Conservation (phyloP, 768 basidiomycete genomes). For the Leccinum barrowsii region DNA sequence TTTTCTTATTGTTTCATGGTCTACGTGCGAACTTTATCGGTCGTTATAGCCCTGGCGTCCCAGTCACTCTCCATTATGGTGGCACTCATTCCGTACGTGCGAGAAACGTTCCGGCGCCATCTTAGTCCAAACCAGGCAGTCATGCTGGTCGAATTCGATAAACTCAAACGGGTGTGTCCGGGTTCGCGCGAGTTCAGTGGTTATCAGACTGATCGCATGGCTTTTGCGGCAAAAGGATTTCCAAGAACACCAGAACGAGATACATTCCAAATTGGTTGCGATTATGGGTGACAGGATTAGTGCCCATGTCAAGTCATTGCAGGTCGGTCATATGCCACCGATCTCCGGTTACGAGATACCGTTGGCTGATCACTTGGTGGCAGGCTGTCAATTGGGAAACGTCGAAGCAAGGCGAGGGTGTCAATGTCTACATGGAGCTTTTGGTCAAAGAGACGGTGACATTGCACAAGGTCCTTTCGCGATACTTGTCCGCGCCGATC, state of each 20-base stretch:
- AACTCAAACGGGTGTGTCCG: slow-evolving; percentile 83
- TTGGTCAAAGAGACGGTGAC: slow-evolving; percentile 94
- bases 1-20: slow-evolving; percentile 15
- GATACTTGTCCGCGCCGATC: slow-evolving; percentile 74
- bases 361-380: slow-evolving; percentile 2
- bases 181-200: slow-evolving; percentile 3
- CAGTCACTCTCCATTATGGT: slow-evolving; percentile 95
- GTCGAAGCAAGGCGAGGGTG: slow-evolving; percentile 54
- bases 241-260: slow-evolving; percentile 99
- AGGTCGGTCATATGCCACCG: slow-evolving; percentile 43
- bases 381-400: slow-evolving; percentile 80
- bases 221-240: slow-evolving; percentile 61
- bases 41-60: slow-evolving; percentile 77
- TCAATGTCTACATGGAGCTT: slow-evolving; percentile 89
- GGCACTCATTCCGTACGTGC: slow-evolving; percentile 90
- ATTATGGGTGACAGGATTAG: slow-evolving; percentile 96
- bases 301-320: slow-evolving; percentile 80
- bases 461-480: slow-evolving; percentile 91
- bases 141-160: slow-evolving; percentile 97
- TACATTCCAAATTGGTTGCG: slow-evolving; percentile 93
- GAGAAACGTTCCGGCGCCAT: slow-evolving; percentile 92
- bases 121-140: slow-evolving; percentile 93
- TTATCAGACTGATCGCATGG: slow-evolving; percentile 2
- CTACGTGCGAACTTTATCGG: slow-evolving; percentile 16
- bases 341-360: neutral